These are phyloP conservation scores for Leishmania tropica DNA, from an alignment of 208 protist genomes.

Conservation along the genomic window DNA sequence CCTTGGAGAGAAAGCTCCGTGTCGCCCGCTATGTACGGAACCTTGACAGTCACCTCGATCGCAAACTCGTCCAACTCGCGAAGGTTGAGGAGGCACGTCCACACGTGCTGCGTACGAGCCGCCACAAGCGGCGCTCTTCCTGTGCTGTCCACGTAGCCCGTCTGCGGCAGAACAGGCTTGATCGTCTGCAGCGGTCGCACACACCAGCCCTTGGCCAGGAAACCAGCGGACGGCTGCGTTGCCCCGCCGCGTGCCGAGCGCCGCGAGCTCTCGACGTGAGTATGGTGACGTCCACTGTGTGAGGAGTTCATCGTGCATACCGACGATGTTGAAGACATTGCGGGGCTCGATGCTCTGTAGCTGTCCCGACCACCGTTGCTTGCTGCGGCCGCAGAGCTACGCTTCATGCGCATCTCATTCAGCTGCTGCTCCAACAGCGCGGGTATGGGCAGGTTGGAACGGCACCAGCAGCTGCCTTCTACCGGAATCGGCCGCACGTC, in stretches of 20 bases:
- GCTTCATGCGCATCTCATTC: conserved; percentile 29
- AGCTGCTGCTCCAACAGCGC: conserved; percentile 54
- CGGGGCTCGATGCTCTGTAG: conserved; percentile 3
- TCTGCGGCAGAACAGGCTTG: conserved; percentile 35
- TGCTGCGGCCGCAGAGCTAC: background rate
- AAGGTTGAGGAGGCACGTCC: conserved; percentile 46
- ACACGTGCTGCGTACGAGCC: conserved; percentile 38
- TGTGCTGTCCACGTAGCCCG: conserved; percentile 19
- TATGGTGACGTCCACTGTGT: conserved; percentile 11
- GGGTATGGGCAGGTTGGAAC: conserved; percentile 42
- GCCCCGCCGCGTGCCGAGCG: background rate
- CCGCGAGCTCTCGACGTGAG: conserved; percentile 19
- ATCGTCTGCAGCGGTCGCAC: conserved; percentile 43
- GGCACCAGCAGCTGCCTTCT: conserved; percentile 59
- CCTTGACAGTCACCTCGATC: conserved; percentile 44
- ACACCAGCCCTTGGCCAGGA: conserved; percentile 50
- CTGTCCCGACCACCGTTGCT: background rate
- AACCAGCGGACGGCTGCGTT: background rate
- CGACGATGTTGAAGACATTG: conserved; percentile 11
- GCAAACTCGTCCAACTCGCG: conserved; percentile 37
- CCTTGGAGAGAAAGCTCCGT: conserved; percentile 24
- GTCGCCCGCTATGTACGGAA: conserved; percentile 27
- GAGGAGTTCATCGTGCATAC: conserved; percentile 6
- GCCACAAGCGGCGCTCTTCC: conserved; percentile 29
- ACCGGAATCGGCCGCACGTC: conserved; percentile 46